phyloP scores from a whole-genome alignment of 2,329 filamentous ascomycete species.

The Cercospora berteroae region DNA sequence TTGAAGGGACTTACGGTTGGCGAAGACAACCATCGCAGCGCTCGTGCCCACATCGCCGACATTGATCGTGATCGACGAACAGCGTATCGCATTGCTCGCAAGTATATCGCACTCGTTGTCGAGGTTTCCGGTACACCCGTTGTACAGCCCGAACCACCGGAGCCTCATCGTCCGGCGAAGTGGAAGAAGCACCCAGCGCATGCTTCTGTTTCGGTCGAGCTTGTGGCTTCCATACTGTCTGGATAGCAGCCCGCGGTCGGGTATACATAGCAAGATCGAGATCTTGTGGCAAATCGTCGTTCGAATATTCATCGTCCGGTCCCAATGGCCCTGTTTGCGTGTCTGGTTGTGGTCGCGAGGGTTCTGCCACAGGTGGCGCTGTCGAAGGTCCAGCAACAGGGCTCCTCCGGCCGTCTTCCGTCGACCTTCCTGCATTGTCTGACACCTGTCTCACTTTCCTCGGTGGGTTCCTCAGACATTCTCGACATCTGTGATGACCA shows the following conservation, averaged over 20 bases:
- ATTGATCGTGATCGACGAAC: constrained; percentile 58
- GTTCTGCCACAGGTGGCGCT: constrained; percentile 4
- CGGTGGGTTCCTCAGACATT: constrained; percentile 72
- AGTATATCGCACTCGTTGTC: constrained; percentile 46
- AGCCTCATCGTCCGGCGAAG: constrained; percentile 31
- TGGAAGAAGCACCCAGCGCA: background rate
- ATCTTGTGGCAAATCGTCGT: constrained; percentile 12
- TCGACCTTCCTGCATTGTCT: constrained; percentile 49
- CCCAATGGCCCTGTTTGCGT: background rate
- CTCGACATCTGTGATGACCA: constrained; percentile 75
- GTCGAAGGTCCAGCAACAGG: background rate
- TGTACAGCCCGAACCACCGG: constrained; percentile 30
- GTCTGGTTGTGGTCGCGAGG: constrained; percentile 11
- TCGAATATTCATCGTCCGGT: constrained; percentile 17
- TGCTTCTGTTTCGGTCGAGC: constrained; percentile 34
- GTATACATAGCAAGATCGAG: constrained; percentile 25
- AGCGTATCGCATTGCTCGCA: constrained; percentile 66
- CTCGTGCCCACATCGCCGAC: constrained; percentile 38
- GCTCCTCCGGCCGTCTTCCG: constrained; percentile 27
- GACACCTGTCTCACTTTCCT: constrained; percentile 60
- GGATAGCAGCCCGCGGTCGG: constrained; percentile 33
- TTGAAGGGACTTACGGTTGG: constrained; percentile 42
- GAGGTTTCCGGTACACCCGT: constrained; percentile 46
- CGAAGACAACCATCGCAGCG: constrained; percentile 52
- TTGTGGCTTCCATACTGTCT: constrained; percentile 63